phyloP scores from a whole-genome alignment of 1,284 basidiomycete genomes.

The Ceratorhiza oryzae-sativae region DNA sequence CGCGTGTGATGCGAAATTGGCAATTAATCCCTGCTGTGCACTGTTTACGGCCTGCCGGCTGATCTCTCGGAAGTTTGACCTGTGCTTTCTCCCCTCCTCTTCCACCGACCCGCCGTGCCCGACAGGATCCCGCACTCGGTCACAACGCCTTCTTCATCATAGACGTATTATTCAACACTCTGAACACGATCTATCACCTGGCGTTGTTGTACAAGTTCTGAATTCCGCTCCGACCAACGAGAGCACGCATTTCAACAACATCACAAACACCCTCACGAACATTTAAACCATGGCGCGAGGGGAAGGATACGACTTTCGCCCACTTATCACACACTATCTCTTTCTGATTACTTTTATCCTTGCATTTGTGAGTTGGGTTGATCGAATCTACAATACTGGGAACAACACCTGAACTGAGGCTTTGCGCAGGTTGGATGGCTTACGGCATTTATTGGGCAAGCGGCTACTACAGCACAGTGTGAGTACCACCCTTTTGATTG shows the following conservation, averaged over 20 bases:
- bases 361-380: conserved; percentile 63
- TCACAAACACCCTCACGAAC: neutral
- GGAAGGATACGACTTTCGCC: conserved; percentile 44
- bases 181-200: neutral
- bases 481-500: conserved; percentile 48
- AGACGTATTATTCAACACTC: neutral
- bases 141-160: neutral
- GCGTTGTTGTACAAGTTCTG: conserved; percentile 18
- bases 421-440: conserved; percentile 80
- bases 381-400: neutral
- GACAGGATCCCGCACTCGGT: conserved; percentile 18
- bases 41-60: neutral
- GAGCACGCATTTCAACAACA: conserved; percentile 7
- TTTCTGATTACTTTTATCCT: conserved; percentile 79
- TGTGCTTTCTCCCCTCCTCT: conserved; percentile 8
- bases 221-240: conserved; percentile 5
- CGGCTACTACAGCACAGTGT: conserved; percentile 71
- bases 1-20: conserved; percentile 12
- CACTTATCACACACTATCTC: conserved; percentile 56
- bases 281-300: conserved; percentile 41
- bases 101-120: conserved; percentile 8
- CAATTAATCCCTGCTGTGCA: neutral
- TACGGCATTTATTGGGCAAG: conserved; percentile 87
- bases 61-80: conserved; percentile 28
- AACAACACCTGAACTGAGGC: conserved; percentile 31